Evolutionary conservation across 2,329 filamentous ascomycete genomes (phyloP), one percentile per base, ranked within the genome.

Genomic region (Exophiala phaeomuriformis): DNA sequence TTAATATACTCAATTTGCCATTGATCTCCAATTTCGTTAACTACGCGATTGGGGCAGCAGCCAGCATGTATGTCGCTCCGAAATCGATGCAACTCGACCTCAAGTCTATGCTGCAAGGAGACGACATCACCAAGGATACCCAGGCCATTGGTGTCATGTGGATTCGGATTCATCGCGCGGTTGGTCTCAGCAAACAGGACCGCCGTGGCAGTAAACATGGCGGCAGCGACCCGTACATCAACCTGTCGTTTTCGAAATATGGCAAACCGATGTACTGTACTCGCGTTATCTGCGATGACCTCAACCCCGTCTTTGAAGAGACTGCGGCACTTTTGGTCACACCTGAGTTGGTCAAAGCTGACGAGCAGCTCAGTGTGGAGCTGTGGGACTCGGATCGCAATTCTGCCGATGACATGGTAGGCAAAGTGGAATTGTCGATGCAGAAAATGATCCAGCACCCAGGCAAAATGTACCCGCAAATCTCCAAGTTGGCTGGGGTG

Each of bases 191-290:
- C 75, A 96, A 95, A 71, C 91, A 96, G 66, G 93, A 98, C 67
- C 76, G 72, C 49, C 83, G 88, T 54, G 90, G 90, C 39, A 90
- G 84, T 64, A 79, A 85, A 49, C 86, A 89, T 12, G 91, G 93
- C 33, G 91, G 91, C 42, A 94, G 88, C 47, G 93, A 98, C 63
- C 90, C 91, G 0, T 97, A 97, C 69, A 94, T 97, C 67, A 96
- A 91, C 32, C 78, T 97, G 35, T 85, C 87, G 39, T 97, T 94
- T 75, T 94, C 88, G 64, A 96, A 97, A 69, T 97, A 96, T 63
- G 88, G 87, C 52, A 98, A 98, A 72, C 91, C 91, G 1, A 94
- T 95, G 81, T 97, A 95, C 71, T 96, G 90, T 70, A 97, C 93
- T 1, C 84, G 93, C 45, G 90, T 97, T 48, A 96, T 97, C 59